Evolutionary conservation across 2,329 filamentous ascomycete species (phyloP).

Genomic region (Epichloe brachyelytri): DNA sequence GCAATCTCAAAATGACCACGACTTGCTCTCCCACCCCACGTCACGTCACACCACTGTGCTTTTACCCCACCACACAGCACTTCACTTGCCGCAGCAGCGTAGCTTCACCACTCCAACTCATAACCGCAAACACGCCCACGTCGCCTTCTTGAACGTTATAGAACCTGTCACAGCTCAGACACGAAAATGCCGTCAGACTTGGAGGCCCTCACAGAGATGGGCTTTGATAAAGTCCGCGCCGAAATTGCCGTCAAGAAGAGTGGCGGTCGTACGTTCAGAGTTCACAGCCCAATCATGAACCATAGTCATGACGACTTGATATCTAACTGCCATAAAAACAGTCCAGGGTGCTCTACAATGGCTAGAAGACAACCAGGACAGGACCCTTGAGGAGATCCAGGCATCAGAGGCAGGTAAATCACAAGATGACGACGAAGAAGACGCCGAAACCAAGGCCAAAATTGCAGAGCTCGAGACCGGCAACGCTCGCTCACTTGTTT

Average conservation of each 20-base stretch:
- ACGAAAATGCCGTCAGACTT: conserved; percentile 47
- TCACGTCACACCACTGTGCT: background rate
- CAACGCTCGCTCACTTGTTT: conserved; percentile 66
- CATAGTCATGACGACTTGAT: background rate
- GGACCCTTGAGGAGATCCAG: conserved; percentile 69
- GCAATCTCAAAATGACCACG: no score
- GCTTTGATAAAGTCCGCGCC: conserved; percentile 72
- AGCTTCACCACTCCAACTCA: conserved; percentile 1
- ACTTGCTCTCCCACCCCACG: no score
- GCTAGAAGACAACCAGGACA: conserved; percentile 87
- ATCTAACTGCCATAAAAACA: conserved; percentile 20
- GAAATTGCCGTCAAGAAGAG: conserved; percentile 74
- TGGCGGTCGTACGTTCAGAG: conserved; percentile 54
- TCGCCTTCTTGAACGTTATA: background rate
- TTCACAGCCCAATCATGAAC: background rate
- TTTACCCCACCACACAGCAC: background rate
- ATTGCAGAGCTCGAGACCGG: conserved; percentile 56
- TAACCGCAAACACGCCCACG: background rate
- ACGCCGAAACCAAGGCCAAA: conserved; percentile 36
- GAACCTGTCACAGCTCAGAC: conserved; percentile 5
- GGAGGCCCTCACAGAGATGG: conserved; percentile 53
- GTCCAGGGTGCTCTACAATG: conserved; percentile 87
- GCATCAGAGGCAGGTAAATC: conserved; percentile 24
- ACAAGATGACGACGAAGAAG: conserved; percentile 38
- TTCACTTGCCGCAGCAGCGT: background rate